phyloP scores from a whole-genome alignment of 2,329 filamentous ascomycete genomes.

The Diaporthe vaccinii region DNA sequence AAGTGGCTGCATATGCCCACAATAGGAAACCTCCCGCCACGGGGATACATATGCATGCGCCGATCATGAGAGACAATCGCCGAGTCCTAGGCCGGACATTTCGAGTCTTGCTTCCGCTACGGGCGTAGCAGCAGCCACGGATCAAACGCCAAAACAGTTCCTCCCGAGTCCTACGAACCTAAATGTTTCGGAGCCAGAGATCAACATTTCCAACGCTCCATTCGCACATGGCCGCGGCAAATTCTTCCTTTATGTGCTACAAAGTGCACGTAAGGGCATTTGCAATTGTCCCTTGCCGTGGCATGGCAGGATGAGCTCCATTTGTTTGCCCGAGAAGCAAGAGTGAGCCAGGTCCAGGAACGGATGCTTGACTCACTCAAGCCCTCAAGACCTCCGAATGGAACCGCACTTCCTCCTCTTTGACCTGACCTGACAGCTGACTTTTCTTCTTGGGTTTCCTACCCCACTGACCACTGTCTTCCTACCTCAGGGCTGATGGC shows the following conservation, averaged over 20 bases:
- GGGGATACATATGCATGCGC: not conserved
- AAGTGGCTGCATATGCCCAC: slow-evolving; percentile 19
- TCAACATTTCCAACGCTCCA: not conserved
- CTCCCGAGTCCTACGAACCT: slow-evolving; percentile 16
- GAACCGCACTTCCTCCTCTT: not conserved
- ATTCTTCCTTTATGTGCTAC: not conserved
- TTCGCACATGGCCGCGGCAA: not conserved
- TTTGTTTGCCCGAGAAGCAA: too few species aligned
- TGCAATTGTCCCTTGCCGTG: not conserved
- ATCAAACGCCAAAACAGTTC: slow-evolving; percentile 8
- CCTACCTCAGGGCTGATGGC: slow-evolving; percentile 12
- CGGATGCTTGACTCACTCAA: slow-evolving; percentile 1
- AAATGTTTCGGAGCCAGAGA: not conserved
- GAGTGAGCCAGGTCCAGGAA: not conserved
- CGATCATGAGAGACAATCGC: slow-evolving; percentile 8
- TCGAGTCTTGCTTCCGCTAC: slow-evolving; percentile 4
- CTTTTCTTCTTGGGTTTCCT: not conserved
- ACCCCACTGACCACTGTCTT: not conserved
- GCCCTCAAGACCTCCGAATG: slow-evolving; percentile 2
- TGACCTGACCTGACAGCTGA: not conserved
- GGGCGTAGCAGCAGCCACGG: not conserved
- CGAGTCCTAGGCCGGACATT: not conserved
- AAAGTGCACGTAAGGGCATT: not conserved
- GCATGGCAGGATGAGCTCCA: not conserved
- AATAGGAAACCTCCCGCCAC: not conserved